phyloP scores from a whole-genome alignment of 2,329 filamentous ascomycete species.

The Aureobasidium sp. region DNA sequence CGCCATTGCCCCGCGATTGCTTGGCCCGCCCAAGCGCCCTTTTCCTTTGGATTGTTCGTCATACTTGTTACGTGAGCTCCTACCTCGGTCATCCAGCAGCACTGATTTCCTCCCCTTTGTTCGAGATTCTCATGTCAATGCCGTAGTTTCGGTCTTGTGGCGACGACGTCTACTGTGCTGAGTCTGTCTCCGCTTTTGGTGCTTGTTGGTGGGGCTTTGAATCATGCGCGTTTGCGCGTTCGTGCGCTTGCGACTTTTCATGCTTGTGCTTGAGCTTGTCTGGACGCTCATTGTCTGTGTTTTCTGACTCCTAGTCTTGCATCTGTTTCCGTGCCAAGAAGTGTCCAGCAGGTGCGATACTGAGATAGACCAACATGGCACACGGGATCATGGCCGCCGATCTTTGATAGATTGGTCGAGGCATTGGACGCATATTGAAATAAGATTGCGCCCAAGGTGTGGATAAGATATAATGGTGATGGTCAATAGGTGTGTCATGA shows the following conservation, averaged over 20 bases:
- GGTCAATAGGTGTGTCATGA: too few species aligned
- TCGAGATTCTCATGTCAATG: too few species aligned
- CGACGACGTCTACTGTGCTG: too few species aligned
- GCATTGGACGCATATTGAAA: too few species aligned
- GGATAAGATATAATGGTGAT: too few species aligned
- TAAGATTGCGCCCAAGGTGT: too few species aligned
- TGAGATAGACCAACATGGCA: slow-evolving; percentile 6
- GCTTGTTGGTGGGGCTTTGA: neutral
- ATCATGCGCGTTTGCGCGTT: neutral
- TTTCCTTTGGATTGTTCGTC: neutral
- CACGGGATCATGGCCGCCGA: neutral
- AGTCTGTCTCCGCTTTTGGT: neutral
- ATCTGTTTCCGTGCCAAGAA: neutral
- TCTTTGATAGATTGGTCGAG: neutral
- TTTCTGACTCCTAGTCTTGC: neutral
- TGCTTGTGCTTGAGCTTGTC: neutral
- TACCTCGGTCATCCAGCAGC: too few species aligned
- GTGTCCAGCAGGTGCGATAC: slow-evolving; percentile 5
- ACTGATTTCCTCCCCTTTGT: too few species aligned
- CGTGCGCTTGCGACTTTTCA: neutral
- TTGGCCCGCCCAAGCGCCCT: neutral
- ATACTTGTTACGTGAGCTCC: neutral
- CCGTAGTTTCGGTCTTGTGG: neutral
- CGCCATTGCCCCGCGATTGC: slow-evolving; percentile 11
- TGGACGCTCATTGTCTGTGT: neutral